phyloP scores from a whole-genome alignment of 2,329 filamentous ascomycete species.

The Emergomyces orientalis region DNA sequence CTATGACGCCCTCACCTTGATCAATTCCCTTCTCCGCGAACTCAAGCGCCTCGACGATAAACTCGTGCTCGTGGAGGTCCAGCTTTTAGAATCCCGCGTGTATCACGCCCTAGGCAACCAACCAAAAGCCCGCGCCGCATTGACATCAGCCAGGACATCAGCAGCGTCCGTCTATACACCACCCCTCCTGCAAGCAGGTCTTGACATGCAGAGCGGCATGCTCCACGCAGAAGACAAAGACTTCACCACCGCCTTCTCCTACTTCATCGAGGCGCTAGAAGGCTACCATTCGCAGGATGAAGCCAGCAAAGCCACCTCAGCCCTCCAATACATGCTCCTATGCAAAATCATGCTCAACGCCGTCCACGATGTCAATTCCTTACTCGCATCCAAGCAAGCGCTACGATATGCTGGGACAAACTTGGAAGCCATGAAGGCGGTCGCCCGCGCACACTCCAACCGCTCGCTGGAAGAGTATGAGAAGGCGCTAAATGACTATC shows the following conservation, averaged over 20 bases:
- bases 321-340: conserved; percentile 97
- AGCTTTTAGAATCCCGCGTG: conserved; percentile 90
- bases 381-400: conserved; percentile 93
- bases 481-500: conserved; percentile 77
- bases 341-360: conserved; percentile 99
- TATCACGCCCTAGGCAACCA: conserved; percentile 97
- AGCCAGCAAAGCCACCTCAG: conserved; percentile 79
- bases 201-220: conserved; percentile 99
- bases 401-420: conserved; percentile 92
- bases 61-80: conserved; percentile 92
- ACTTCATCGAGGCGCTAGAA: conserved; percentile 98
- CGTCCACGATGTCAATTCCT: conserved; percentile 86
- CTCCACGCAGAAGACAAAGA: conserved; percentile 97
- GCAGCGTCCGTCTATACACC: conserved; percentile 97
- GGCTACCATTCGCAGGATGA: conserved; percentile 94
- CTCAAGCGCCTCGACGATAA: conserved; percentile 98
- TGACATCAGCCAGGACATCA: conserved; percentile 88
- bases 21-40: conserved; percentile 92
- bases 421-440: conserved; percentile 98
- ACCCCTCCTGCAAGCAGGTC: conserved; percentile 83
- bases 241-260: conserved; percentile 97
- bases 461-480: conserved; percentile 96
- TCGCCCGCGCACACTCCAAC: conserved; percentile 89
- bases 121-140: conserved; percentile 84
- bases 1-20: conserved; percentile 92